A percentile compares a stretch with the other conserved stretches of the same genome.
phyloP scores from a whole-genome alignment of 2,329 filamentous ascomycete species.

The Sclerotinia sclerotiorum region DNA sequence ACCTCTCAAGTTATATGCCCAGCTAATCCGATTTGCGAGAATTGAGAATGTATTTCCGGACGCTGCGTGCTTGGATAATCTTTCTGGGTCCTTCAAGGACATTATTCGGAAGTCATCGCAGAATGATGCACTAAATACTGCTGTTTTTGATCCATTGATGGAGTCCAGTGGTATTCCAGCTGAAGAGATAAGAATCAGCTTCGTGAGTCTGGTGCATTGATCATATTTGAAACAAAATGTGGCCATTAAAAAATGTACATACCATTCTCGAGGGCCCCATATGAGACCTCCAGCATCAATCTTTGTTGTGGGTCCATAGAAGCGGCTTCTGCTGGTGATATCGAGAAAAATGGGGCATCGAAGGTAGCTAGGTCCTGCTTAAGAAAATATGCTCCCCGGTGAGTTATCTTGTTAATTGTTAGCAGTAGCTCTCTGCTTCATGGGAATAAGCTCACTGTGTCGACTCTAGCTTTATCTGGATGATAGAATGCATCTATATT shows the following conservation, averaged over 20 bases:
- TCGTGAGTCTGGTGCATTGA: not conserved
- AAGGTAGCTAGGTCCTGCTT: constrained; percentile 27
- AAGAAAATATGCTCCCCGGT: constrained; percentile 18
- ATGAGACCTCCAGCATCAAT: constrained; percentile 47
- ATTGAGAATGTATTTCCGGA: constrained; percentile 42
- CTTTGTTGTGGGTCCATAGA: constrained; percentile 51
- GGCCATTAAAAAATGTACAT: not conserved
- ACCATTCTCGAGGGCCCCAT: constrained; percentile 39
- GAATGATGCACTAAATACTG: constrained; percentile 53
- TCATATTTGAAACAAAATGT: not conserved
- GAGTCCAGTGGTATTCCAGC: constrained; percentile 23
- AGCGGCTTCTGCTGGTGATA: constrained; percentile 30
- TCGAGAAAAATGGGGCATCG: constrained; percentile 32
- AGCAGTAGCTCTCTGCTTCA: not conserved
- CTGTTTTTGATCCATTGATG: constrained; percentile 35
- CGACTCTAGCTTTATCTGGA: constrained; percentile 4
- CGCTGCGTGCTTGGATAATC: constrained; percentile 10
- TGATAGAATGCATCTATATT: constrained; percentile 28
- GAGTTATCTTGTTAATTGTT: not conserved
- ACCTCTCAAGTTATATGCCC: constrained; percentile 51
- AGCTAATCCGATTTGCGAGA: constrained; percentile 54
- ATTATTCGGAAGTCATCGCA: constrained; percentile 16
- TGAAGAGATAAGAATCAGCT: not conserved
- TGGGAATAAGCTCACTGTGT: not conserved
- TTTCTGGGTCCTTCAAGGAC: constrained; percentile 15